phyloP scores from a whole-genome alignment of 345 rosid species.

The Kandelia obovata region DNA sequence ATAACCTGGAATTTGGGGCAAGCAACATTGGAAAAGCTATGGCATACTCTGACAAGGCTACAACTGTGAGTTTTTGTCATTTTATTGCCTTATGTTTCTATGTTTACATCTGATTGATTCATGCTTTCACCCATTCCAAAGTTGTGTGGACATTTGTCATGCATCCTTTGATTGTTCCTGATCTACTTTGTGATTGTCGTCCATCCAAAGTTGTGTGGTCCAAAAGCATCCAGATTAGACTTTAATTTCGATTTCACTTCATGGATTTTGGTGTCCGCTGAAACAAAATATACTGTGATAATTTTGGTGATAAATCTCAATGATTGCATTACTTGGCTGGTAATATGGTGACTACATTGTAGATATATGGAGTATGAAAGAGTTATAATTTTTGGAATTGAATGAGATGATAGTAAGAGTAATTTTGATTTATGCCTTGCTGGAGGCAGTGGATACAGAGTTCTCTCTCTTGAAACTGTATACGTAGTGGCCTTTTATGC shows the following conservation, averaged over 20 bases:
- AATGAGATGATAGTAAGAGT: too few species aligned
- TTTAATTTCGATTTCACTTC: not conserved
- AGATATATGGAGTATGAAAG: not conserved
- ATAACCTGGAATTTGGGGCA: slow-evolving; percentile 87
- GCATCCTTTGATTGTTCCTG: too few species aligned
- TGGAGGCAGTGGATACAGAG: too few species aligned
- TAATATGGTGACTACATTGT: not conserved
- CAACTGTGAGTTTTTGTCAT: slow-evolving; percentile 54
- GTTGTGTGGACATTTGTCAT: not conserved
- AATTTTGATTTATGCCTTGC: too few species aligned
- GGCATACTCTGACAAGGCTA: slow-evolving; percentile 75
- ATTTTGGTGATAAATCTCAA: not conserved
- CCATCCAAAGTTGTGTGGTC: too few species aligned
- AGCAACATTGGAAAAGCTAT: slow-evolving; percentile 70
- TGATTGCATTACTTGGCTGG: not conserved
- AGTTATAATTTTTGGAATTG: too few species aligned
- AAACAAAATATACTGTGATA: not conserved
- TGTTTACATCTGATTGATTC: not conserved
- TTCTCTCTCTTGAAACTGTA: not conserved
- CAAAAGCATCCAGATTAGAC: too few species aligned
- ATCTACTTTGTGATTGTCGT: too few species aligned
- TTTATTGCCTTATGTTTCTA: not conserved
- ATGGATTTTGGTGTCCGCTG: not conserved
- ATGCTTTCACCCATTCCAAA: not conserved
- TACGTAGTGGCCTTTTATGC: not conserved